Conservation (phyloP, 352 stramenopile species). For the Pythium apleroticum region DNA sequence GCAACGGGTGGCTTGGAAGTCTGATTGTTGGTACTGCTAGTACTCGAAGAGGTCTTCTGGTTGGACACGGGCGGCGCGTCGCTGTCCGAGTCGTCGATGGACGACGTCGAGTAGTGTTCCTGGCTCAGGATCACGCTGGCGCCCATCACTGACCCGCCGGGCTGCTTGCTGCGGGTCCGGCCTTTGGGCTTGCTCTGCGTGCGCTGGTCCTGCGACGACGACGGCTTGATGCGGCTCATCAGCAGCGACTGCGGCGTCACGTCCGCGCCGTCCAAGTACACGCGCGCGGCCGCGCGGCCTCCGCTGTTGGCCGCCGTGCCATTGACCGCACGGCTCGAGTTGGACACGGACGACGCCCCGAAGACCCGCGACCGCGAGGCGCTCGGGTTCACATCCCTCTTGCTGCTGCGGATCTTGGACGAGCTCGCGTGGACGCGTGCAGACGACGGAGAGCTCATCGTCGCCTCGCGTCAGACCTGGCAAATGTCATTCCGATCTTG, state of each 20-base stretch:
- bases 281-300: slow-evolving; percentile 44
- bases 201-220: slow-evolving; percentile 33
- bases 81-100: slow-evolving; percentile 52
- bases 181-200: slow-evolving; percentile 27
- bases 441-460: slow-evolving; percentile 54
- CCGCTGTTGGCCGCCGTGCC: slow-evolving; percentile 38
- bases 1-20: neutral
- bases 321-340: slow-evolving; percentile 67
- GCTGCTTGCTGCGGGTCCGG: slow-evolving; percentile 20
- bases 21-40: neutral
- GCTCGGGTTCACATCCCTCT: slow-evolving; percentile 40
- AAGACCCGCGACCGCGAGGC: slow-evolving; percentile 56
- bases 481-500: neutral
- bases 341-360: slow-evolving; percentile 61
- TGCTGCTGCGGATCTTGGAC: slow-evolving; percentile 39
- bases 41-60: slow-evolving; percentile 2
- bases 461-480: neutral
- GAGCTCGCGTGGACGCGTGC: slow-evolving; percentile 42
- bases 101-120: slow-evolving; percentile 44
- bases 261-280: slow-evolving; percentile 68
- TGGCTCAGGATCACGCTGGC: slow-evolving; percentile 56
- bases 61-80: slow-evolving; percentile 5
- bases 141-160: slow-evolving; percentile 35
- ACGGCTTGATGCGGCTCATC: slow-evolving; percentile 67
- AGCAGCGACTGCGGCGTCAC: slow-evolving; percentile 80